phyloP scores from a whole-genome alignment of 371 early-diverging fungal genomes.

The Globomyces sp. region DNA sequence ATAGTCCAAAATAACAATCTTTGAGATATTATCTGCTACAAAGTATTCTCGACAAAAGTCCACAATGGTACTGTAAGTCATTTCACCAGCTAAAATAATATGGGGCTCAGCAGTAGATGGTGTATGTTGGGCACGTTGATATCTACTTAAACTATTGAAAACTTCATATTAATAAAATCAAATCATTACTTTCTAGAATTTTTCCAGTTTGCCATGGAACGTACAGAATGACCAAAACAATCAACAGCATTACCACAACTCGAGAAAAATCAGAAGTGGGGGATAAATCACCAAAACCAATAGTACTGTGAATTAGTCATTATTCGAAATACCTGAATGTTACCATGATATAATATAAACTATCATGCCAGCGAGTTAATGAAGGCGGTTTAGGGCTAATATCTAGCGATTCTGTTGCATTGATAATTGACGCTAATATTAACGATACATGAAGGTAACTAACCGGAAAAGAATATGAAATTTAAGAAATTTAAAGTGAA shows the following conservation, averaged over 20 bases:
- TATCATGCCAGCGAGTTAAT: constrained; percentile 47
- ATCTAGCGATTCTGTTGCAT: constrained; percentile 42
- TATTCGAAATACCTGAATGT: constrained; percentile 33
- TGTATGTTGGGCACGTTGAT: constrained; percentile 42
- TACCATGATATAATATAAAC: constrained; percentile 54
- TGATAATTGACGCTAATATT: constrained; percentile 43
- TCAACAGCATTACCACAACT: constrained; percentile 46
- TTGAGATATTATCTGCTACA: constrained; percentile 30
- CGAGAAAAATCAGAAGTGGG: constrained; percentile 43
- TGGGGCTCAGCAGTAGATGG: constrained; percentile 27
- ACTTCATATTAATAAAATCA: constrained; percentile 24
- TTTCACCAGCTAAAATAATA: constrained; percentile 41
- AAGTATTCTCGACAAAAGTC: constrained; percentile 54
- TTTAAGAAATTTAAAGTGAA: constrained; percentile 45
- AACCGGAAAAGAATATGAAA: constrained; percentile 44
- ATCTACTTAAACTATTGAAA: constrained; percentile 40
- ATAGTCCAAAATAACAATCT: constrained; percentile 39
- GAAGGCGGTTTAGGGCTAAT: constrained; percentile 21
- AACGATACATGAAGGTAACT: neutral
- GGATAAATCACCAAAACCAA: constrained; percentile 53
- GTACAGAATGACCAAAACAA: constrained; percentile 46
- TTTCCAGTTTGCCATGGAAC: constrained; percentile 47
- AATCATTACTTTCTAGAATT: constrained; percentile 17
- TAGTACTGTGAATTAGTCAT: constrained; percentile 31
- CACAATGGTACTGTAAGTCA: constrained; percentile 35